These are phyloP conservation scores for Puccinia hordei DNA, from an alignment of 1,284 basidiomycete genomes.

Conservation along the genomic window DNA sequence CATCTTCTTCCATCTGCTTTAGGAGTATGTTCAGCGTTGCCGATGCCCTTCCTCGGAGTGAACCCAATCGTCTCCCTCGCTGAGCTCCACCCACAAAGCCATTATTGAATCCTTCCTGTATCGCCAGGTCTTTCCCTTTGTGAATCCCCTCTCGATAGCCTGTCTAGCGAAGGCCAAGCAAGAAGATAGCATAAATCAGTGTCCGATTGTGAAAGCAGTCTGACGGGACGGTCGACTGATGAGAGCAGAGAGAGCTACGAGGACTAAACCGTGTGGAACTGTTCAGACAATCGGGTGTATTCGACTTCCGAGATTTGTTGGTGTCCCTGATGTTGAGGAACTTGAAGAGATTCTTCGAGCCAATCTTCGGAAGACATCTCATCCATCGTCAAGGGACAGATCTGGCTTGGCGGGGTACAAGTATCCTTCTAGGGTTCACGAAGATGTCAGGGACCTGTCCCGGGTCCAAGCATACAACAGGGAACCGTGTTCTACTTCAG, in stretches of 20 bases:
- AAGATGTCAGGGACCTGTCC: not conserved
- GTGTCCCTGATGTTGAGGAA: not conserved
- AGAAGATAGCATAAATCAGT: not conserved
- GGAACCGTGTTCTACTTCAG: too few species aligned
- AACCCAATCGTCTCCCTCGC: conserved; percentile 29
- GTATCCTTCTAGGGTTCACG: too few species aligned
- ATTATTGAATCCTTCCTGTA: conserved; percentile 41
- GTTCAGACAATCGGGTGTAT: conserved; percentile 28
- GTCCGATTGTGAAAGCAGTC: not conserved
- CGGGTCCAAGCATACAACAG: not conserved
- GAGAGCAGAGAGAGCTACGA: not conserved
- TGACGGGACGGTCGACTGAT: not conserved
- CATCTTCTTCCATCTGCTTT: conserved; percentile 7
- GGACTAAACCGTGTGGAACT: conserved; percentile 33
- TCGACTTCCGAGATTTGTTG: conserved; percentile 36
- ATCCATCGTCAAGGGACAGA: not conserved
- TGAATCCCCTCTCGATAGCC: conserved; percentile 43
- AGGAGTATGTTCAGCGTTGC: conserved; percentile 24
- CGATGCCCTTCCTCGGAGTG: conserved; percentile 38
- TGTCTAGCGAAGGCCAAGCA: conserved; percentile 2
- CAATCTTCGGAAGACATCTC: not conserved
- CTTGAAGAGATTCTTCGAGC: conserved; percentile 13
- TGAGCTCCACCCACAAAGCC: conserved; percentile 17
- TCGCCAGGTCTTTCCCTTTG: not conserved
- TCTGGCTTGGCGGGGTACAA: not conserved